Base-by-base conservation (phyloP, 768 basidiomycete species). In the Melanogaster broomeanus region DNA sequence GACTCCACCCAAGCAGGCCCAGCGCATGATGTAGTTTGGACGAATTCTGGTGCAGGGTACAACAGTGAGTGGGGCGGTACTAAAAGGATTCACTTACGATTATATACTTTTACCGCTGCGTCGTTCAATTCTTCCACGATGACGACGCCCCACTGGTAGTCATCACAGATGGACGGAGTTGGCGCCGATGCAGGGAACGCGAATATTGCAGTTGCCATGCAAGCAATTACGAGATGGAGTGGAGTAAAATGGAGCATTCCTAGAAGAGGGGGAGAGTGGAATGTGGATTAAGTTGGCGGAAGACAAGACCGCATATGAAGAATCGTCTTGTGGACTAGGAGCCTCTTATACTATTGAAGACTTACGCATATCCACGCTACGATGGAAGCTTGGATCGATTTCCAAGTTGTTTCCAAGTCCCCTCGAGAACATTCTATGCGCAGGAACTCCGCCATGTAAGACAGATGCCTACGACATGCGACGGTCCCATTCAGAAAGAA, bases 1-100 rank as follows among this genome's bases (percentile, higher is more conserved):
- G 60, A 59, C 31, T 48, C 22, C 34, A 57, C 60, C 56, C 56
- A 53, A 25, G 55, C 61, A 4, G 51, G 51, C 5, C 59, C 56
- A 3, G n/a, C n/a, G n/a, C 62, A 63, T 2, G 16, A 13, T 4
- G 46, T 45, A 1, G 30, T 49, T 6, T n/a, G 16, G 11, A 59
- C 49, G 21, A 55, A 59, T 45, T 57, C 61, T 64, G 25, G 34
- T n/a, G 12, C 16, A 4, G 13, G 16, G 11, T 6, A 16, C 28
- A 30, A 15, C 15, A 2, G 25, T 50, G 33, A 57, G 33, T 13
- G 18, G 10, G 11, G 37, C 13, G 18, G 4, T 3, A 6, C 18
- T 15, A 5, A 30, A 27, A 22, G 45, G 37, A 31, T 18, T 33
- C 3, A 34, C 53, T 19, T 3, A 64, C 57, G 57, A 27, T 61